These are phyloP conservation scores for Stachybotrys elegans DNA, from an alignment of 2,329 filamentous ascomycete genomes.

Conservation along the genomic window DNA sequence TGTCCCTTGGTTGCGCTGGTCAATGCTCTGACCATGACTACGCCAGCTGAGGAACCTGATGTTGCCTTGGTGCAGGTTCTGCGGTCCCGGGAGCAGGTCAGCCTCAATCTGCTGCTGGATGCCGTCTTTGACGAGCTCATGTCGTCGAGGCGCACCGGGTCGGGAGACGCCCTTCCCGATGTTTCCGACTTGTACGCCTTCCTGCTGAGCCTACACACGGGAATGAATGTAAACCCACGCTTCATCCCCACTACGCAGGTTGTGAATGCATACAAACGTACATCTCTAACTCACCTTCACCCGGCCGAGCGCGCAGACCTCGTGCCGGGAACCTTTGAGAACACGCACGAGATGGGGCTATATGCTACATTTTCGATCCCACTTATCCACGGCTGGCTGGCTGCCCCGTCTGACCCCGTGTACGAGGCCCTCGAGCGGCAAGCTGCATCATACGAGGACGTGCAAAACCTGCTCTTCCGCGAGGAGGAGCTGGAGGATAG, in stretches of 20 bases:
- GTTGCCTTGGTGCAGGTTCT: constrained; percentile 76
- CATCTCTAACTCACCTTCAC: constrained; percentile 47
- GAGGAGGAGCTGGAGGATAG: constrained; percentile 87
- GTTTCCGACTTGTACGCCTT: constrained; percentile 85
- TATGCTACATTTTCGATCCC: constrained; percentile 88
- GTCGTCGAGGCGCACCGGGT: constrained; percentile 62
- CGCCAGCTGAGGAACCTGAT: constrained; percentile 54
- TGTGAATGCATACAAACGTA: constrained; percentile 42
- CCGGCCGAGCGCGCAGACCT: constrained; percentile 41
- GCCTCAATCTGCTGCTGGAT: constrained; percentile 77
- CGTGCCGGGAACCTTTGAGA: constrained; percentile 72
- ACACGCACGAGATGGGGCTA: constrained; percentile 81
- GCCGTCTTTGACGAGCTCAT: constrained; percentile 92
- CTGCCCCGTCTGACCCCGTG: constrained; percentile 59
- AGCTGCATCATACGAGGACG: constrained; percentile 84
- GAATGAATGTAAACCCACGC: constrained; percentile 96
- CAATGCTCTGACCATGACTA: constrained; percentile 84
- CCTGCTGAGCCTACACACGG: constrained; percentile 81
- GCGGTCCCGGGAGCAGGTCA: constrained; percentile 78
- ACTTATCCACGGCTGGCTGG: constrained; percentile 89
- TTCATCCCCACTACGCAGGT: constrained; percentile 60
- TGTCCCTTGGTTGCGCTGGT: constrained; percentile 90
- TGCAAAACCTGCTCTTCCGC: constrained; percentile 80
- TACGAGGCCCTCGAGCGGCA: constrained; percentile 67
- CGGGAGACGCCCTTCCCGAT: constrained; percentile 68